Evolutionary conservation across 345 rosid genomes (phyloP), one percentile per base, ranked within the genome.

Genomic region (Citrus cavaleriei): DNA sequence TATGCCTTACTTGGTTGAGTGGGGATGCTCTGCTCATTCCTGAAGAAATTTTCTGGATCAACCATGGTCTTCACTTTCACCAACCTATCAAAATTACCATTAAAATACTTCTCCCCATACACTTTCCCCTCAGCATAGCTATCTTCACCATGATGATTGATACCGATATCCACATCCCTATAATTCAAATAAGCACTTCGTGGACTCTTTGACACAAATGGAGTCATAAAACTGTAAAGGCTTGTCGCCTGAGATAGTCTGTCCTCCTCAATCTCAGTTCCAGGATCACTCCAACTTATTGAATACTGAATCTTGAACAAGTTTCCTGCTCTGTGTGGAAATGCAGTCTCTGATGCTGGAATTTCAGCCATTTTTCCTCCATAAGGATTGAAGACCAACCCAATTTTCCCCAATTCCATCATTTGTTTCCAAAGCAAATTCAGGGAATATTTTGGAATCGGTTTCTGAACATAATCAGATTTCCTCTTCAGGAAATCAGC

Each of bases 291-390:
- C 94, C 91, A 91, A 30, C 57, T 85, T 4, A 80, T 82, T 2
- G 87, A 19, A 73, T 91, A 91, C 65, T 89, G 93, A 21, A 89
- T 78, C 83, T 84, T 84, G 88, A 79, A 89, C 72, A 88, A 37
- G 76, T 89, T 87, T 4, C 92, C 95, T 6, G 85, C 81, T 86
- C 93, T 71, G 10, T 90, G 91, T 0, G 93, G 90, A 40, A 88
- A 88, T n/a, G 92, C 80, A 7, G 90, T 87, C 27, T 77, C 84
- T 0, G 86, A 70, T 27, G 75, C 74, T 6, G 84, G 65, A 78
- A 89, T 87, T 79, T 91, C 90, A 64, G 59, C 79, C 90, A 88
- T 89, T 74, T 57, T 86, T 16, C 95, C 98, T 46, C 97, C 98
- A 62, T 91, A 94, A 0, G 94, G 91, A 79, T 83, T 87, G 32